Base-by-base conservation (phyloP, 2,329 filamentous ascomycete species). In the Stemphylium vesicarium region DNA sequence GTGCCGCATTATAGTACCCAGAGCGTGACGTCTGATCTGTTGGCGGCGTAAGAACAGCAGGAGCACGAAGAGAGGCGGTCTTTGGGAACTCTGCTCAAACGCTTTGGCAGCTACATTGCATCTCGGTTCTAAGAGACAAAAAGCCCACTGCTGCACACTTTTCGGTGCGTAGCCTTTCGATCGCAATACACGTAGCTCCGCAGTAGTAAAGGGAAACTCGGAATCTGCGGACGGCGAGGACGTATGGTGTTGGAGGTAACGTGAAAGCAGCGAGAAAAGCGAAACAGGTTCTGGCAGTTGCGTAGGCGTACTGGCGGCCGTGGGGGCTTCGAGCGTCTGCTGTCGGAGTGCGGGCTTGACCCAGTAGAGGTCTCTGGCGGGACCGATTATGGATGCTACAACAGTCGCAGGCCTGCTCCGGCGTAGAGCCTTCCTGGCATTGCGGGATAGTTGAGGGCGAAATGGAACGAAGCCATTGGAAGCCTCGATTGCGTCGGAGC, bases 21-120 rank as follows among this genome's bases (percentile, higher is more conserved):
- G 43, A 13, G 68, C 66, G 16, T 41, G 49, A 4, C 48, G 44
- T 31, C 45, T 62, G 8, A 75, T 64, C 29, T 61, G 60, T 24
- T 62, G 62, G n/a, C 73, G 69, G 8, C 67, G 71, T 37, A 75
- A 59, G 37, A 68, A 74, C 11, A 75, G 48, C 9, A 68, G 53
- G 8, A 75, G 53, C 10, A 75, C 29, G 52, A 73, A 75, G 2
- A 71, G 44, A n/a, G 73, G 70, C 10, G 69, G 66, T 4, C 20
- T 47, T 11, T 57, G 39, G 4, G 41, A 8, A 7, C 48, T 50
- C 10, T 53, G 40, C 22, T 50, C 50, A 16, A 75, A 71, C 3
- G 66, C 50, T 4, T 39, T 48, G 26, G 62, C 60, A 10, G 67
- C 69, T 8, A 36, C 16, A n/a, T 53, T 44, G 12, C 69, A 70